Conservation (phyloP, 257 asterid species). For the Cinchona pubescens region DNA sequence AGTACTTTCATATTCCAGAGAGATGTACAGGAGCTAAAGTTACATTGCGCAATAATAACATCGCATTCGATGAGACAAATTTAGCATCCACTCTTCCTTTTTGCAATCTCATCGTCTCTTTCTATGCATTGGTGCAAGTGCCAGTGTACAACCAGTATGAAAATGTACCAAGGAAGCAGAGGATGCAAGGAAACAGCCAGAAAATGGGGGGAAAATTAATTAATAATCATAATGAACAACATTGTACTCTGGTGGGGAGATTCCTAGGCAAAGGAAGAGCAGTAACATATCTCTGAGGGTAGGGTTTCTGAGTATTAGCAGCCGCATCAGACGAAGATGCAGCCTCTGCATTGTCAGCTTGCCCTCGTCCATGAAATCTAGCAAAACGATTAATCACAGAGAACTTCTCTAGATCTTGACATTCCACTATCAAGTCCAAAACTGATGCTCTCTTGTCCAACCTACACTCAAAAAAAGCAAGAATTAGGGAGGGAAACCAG, state of each 20-base stretch:
- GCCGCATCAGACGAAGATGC: conserved; percentile 47
- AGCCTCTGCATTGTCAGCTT: conserved; percentile 48
- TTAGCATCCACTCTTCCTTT: conserved; percentile 33
- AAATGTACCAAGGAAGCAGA: conserved; percentile 24
- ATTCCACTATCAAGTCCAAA: conserved; percentile 64
- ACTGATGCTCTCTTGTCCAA: conserved; percentile 71
- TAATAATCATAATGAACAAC: conserved; percentile 63
- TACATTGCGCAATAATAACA: conserved; percentile 40
- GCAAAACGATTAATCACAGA: conserved; percentile 77
- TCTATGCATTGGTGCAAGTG: conserved; percentile 30
- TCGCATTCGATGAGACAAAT: conserved; percentile 41
- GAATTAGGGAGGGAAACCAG: conserved; percentile 8
- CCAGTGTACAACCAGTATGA: conserved; percentile 34
- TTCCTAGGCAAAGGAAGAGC: conserved; percentile 69
- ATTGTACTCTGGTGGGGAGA: conserved; percentile 76
- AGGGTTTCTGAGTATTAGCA: conserved; percentile 38
- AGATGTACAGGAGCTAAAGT: conserved; percentile 43
- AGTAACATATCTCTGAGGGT: conserved; percentile 68
- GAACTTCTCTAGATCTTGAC: conserved; percentile 82
- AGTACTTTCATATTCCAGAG: conserved; percentile 30
- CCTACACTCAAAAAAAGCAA: conserved; percentile 38
- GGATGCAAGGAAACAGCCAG: conserved; percentile 27
- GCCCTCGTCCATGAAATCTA: conserved; percentile 78
- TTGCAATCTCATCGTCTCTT: conserved; percentile 34
- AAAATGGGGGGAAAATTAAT: conserved; percentile 29